phyloP scores from a whole-genome alignment of 306 rosid species.

The Sophora flavescens region DNA sequence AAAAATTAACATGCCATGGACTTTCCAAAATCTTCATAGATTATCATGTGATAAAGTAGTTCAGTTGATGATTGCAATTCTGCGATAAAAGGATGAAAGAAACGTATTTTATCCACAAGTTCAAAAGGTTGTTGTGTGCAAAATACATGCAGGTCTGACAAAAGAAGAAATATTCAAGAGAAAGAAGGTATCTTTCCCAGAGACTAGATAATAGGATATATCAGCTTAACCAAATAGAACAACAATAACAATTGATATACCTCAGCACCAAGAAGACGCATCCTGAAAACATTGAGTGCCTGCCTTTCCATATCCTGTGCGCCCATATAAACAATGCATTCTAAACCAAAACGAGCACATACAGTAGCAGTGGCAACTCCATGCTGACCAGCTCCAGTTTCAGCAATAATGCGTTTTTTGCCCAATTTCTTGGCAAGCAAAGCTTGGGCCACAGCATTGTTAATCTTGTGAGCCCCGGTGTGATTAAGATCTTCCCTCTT shows the following conservation, averaged over 20 bases:
- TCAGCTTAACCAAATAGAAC: slow-evolving; percentile 9
- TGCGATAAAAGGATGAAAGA: neutral
- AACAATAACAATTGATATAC: slow-evolving; percentile 54
- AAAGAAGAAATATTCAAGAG: slow-evolving; percentile 2
- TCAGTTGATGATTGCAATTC: slow-evolving; percentile 28
- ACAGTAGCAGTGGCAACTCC: slow-evolving; percentile 99
- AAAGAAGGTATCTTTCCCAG: neutral
- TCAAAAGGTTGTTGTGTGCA: slow-evolving; percentile 7
- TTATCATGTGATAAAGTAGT: neutral
- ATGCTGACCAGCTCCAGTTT: slow-evolving; percentile 98
- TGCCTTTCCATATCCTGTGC: slow-evolving; percentile 99
- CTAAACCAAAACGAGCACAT: slow-evolving; percentile 92
- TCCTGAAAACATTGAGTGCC: slow-evolving; percentile 93
- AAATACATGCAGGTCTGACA: slow-evolving; percentile 4
- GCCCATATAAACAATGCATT: slow-evolving; percentile 93
- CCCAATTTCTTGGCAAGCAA: slow-evolving; percentile 90
- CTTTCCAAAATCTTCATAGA: slow-evolving; percentile 12
- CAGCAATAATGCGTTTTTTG: slow-evolving; percentile 90
- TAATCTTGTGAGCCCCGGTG: slow-evolving; percentile 98
- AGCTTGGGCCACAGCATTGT: slow-evolving; percentile 96
- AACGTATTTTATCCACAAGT: slow-evolving; percentile 13
- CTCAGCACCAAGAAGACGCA: slow-evolving; percentile 99
- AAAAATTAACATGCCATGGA: neutral
- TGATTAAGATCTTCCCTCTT: slow-evolving; percentile 99
- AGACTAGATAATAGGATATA: slow-evolving; percentile 30